Conservation (phyloP, 2,329 filamentous ascomycete genomes). For the Fusarium devonianum region DNA sequence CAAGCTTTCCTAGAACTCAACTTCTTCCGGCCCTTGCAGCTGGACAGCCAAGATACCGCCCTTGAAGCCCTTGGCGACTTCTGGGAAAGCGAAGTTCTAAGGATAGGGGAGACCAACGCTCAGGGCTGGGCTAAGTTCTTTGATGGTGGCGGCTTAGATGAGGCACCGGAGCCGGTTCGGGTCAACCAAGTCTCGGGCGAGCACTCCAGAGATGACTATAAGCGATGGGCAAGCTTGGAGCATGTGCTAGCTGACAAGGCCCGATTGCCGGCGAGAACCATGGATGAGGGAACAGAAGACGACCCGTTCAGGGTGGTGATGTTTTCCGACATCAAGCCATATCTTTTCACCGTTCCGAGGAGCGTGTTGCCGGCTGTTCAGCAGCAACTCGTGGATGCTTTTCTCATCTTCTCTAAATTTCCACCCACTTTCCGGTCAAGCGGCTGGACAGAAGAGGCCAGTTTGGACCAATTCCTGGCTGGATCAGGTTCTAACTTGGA, state of each 20-base stretch:
- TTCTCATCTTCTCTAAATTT: constrained; percentile 71
- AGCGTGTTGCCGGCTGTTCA: constrained; percentile 46
- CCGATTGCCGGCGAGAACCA: constrained; percentile 72
- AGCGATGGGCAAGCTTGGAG: constrained; percentile 64
- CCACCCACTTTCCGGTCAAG: constrained; percentile 55
- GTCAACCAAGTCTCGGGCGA: constrained; percentile 8
- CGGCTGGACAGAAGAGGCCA: constrained; percentile 43
- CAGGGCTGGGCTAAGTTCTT: constrained; percentile 72
- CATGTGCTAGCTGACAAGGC: constrained; percentile 54
- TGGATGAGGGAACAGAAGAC: constrained; percentile 77
- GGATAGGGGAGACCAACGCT: constrained; percentile 77
- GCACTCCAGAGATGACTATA: constrained; percentile 55
- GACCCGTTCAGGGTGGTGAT: constrained; percentile 86
- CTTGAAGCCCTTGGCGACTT: constrained; percentile 69
- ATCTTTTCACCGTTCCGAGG: constrained; percentile 62
- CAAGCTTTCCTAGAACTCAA: constrained; percentile 80
- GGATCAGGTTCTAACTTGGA: constrained; percentile 4
- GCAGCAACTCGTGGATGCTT: constrained; percentile 69
- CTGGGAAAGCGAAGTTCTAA: constrained; percentile 84
- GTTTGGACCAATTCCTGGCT: constrained; percentile 44
- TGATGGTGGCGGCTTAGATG: constrained; percentile 45
- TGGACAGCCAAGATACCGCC: constrained; percentile 36
- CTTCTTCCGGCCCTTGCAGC: constrained; percentile 62
- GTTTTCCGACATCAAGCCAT: constrained; percentile 74
- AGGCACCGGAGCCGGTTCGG: constrained; percentile 50